These are phyloP conservation scores for Solanum ahanhuiri DNA, from an alignment of 257 asterid genomes.

Conservation along the genomic window DNA sequence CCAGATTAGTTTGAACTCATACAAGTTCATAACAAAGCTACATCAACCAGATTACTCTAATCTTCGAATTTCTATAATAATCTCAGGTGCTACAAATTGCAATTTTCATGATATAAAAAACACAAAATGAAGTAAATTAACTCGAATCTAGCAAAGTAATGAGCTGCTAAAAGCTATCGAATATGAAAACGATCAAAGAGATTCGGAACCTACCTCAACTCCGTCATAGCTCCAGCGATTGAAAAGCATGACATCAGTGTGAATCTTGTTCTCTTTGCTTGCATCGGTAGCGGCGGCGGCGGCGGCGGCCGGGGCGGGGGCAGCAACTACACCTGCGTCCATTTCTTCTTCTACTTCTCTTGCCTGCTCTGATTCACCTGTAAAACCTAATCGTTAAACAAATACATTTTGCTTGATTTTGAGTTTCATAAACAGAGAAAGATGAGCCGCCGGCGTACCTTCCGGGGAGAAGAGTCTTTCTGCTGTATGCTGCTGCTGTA, in stretches of 20 bases:
- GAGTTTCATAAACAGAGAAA: neutral
- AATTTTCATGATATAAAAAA: neutral
- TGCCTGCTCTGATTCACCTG: neutral
- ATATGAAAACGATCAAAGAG: neutral
- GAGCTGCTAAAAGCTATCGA: neutral
- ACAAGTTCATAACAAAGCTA: neutral
- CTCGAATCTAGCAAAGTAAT: neutral
- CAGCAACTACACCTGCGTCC: neutral
- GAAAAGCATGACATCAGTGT: conserved; percentile 42
- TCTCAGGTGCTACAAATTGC: neutral
- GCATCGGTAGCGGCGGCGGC: neutral
- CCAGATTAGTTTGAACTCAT: neutral
- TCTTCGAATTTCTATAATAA: neutral
- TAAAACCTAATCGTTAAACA: neutral
- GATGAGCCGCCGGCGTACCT: neutral
- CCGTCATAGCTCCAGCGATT: conserved; percentile 58
- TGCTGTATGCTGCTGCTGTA: neutral
- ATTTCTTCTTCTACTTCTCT: neutral
- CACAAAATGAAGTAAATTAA: neutral
- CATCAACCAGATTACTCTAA: neutral
- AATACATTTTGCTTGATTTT: neutral
- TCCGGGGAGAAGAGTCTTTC: neutral
- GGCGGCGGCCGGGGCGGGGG: neutral
- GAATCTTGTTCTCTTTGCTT: conserved; percentile 12
- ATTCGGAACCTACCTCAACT: conserved; percentile 17